Percentiles rank a stretch among this genome's conserved stretches.
phyloP scores from a whole-genome alignment of 108 stramenopile genomes.

The Fistulifera pelliculosa region DNA sequence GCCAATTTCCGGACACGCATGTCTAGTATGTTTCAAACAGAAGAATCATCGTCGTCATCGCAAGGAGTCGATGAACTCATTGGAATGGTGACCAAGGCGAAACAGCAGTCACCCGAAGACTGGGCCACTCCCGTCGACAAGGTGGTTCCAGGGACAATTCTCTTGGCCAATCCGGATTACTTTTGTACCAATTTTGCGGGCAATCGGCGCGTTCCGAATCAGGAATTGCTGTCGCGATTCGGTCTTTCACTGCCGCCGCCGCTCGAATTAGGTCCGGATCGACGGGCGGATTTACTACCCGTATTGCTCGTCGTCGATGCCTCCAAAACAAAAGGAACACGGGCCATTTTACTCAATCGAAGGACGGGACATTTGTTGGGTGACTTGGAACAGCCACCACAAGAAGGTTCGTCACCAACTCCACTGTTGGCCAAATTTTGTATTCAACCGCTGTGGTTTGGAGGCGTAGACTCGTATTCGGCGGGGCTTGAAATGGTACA shows the following conservation, averaged over 20 bases:
- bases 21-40: slow-evolving; percentile 38
- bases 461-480: slow-evolving; percentile 39
- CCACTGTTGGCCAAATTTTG: slow-evolving; percentile 62
- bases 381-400: slow-evolving; percentile 50
- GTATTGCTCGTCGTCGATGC: slow-evolving; percentile 54
- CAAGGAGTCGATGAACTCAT: slow-evolving; percentile 23
- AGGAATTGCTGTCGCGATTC: slow-evolving; percentile 60
- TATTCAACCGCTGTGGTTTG: slow-evolving; percentile 85
- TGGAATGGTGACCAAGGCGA: neutral
- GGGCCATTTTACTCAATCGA: slow-evolving; percentile 64
- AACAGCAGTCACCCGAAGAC: slow-evolving; percentile 17
- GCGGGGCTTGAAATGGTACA: slow-evolving; percentile 60
- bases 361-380: slow-evolving; percentile 80
- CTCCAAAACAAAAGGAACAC: slow-evolving; percentile 30
- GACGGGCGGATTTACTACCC: slow-evolving; percentile 71
- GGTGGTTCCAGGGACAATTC: slow-evolving; percentile 44
- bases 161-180: slow-evolving; percentile 69
- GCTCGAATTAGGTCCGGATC: slow-evolving; percentile 67
- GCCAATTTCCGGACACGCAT: slow-evolving; percentile 40
- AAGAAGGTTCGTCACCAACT: slow-evolving; percentile 10
- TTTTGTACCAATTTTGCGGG: slow-evolving; percentile 46
- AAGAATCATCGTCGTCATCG: slow-evolving; percentile 20
- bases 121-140: slow-evolving; percentile 47
- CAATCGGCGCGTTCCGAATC: slow-evolving; percentile 12
- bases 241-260: slow-evolving; percentile 70